Percentiles rank a stretch among this genome's conserved stretches.
phyloP scores from a whole-genome alignment of 2,329 filamentous ascomycete genomes.

The Penicillium sp. region DNA sequence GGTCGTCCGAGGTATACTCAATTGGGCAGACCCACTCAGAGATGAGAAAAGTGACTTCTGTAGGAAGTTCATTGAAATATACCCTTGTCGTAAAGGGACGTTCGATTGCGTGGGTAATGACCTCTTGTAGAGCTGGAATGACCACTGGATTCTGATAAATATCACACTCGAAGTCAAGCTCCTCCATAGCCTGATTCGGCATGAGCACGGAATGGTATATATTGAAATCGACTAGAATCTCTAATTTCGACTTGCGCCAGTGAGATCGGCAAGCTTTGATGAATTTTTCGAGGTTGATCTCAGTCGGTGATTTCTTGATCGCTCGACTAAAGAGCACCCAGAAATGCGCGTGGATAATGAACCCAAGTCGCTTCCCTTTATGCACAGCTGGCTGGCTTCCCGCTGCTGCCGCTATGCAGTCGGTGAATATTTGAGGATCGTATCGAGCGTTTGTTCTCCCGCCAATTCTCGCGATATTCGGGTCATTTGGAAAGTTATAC shows the following conservation, averaged over 20 bases:
- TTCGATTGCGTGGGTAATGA: not conserved
- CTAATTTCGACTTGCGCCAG: not conserved
- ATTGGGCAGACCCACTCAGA: not conserved
- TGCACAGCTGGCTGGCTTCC: not conserved
- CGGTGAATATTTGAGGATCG: slow-evolving; percentile 1
- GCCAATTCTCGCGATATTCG: slow-evolving; percentile 5
- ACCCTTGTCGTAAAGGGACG: not conserved
- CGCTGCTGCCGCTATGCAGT: not conserved
- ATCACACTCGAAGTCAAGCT: not conserved
- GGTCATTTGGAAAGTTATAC: not conserved
- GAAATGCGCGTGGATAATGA: slow-evolving; percentile 11
- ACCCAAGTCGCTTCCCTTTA: slow-evolving; percentile 3
- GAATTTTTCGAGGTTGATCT: not conserved
- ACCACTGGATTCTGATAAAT: slow-evolving; percentile 5
- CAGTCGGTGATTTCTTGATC: not conserved
- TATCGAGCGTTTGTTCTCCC: slow-evolving; percentile 1
- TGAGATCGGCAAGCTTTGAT: slow-evolving; percentile 5
- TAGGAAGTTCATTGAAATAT: not conserved
- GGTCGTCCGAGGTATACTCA: not conserved
- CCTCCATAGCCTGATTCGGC: not conserved
- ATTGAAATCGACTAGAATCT: not conserved
- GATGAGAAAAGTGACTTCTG: not conserved
- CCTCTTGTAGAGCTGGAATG: not conserved
- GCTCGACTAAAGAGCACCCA: slow-evolving; percentile 8
- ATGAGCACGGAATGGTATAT: not conserved